A percentile compares a stretch with the other conserved stretches of the same genome.
Evolutionary conservation across 192 early-diverging fungal species (phyloP).

Genomic region (Coemansia sp.): DNA sequence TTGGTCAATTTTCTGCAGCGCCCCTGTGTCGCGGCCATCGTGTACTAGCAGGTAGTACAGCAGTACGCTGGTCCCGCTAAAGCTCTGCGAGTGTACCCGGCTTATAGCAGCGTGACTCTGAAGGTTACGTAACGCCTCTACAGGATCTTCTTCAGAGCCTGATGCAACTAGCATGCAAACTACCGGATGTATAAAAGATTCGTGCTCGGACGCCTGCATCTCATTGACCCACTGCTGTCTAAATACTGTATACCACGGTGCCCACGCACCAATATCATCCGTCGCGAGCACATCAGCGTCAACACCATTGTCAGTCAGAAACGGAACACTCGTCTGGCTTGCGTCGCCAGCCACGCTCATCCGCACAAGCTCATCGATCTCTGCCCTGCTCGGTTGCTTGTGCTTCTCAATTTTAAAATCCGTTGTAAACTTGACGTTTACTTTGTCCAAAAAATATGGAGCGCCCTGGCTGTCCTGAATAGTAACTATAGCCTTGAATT

Average conservation of each 20-base stretch:
- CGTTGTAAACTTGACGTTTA: constrained; percentile 38
- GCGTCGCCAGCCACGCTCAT: constrained; percentile 10
- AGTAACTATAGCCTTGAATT: constrained; percentile 26
- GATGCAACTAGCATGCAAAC: constrained; percentile 72
- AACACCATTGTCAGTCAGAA: constrained; percentile 18
- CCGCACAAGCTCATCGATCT: constrained; percentile 28
- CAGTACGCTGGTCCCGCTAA: constrained; percentile 76
- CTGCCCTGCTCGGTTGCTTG: constrained; percentile 8
- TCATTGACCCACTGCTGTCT: constrained; percentile 55
- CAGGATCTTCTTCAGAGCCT: constrained; percentile 72
- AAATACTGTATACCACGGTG: constrained; percentile 87
- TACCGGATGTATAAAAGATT: constrained; percentile 93
- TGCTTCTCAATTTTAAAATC: constrained; percentile 36
- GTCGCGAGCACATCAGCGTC: constrained; percentile 9
- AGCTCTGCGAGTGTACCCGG: constrained; percentile 65
- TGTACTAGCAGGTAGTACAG: constrained; percentile 84
- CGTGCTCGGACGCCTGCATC: constrained; percentile 79
- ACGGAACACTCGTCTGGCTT: constrained; percentile 10
- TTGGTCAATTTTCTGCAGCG: constrained; percentile 38
- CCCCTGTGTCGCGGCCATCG: constrained; percentile 59
- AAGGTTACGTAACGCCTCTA: constrained; percentile 64
- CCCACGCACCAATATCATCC: constrained; percentile 34
- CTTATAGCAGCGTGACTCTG: constrained; percentile 56
- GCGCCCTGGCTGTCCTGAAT: constrained; percentile 54
- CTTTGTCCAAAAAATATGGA: constrained; percentile 52